Percentiles rank a stretch among this genome's conserved stretches.
These are phyloP conservation scores for Carnegiea gigantea DNA, from an alignment of 179 eudicot species.

Conservation along the genomic window DNA sequence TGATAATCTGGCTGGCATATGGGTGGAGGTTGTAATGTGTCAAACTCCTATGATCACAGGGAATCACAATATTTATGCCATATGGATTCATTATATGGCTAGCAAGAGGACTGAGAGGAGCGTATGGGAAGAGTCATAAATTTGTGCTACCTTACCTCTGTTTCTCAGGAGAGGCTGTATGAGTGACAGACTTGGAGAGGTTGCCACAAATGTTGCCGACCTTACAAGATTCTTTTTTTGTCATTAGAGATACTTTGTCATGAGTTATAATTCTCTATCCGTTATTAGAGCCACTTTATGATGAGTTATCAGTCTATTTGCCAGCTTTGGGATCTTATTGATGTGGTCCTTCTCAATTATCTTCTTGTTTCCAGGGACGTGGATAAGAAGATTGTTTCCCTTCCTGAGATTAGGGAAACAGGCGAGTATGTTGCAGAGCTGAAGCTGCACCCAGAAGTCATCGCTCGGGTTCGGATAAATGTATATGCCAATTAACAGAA, in stretches of 20 bases:
- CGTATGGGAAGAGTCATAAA: not conserved
- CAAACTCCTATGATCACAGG: not conserved
- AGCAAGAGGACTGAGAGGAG: not conserved
- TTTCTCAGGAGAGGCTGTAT: not conserved
- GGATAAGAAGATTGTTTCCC: conserved; percentile 68
- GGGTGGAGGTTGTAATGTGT: no score
- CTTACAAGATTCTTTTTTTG: not conserved
- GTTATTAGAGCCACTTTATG: not conserved
- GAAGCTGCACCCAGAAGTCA: conserved; percentile 90
- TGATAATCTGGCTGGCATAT: not conserved
- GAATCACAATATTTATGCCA: not conserved
- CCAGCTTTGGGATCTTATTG: no score
- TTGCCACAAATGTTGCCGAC: not conserved
- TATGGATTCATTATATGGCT: no score
- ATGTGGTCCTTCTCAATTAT: not conserved
- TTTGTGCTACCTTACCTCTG: not conserved
- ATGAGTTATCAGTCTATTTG: no score
- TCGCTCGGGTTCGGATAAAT: conserved; percentile 67
- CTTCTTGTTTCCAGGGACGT: conserved; percentile 56
- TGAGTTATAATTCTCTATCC: not conserved
- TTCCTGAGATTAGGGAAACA: conserved; percentile 89
- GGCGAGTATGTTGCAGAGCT: conserved; percentile 86
- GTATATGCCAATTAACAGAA: conserved; percentile 61
- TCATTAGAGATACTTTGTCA: not conserved
- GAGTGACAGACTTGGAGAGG: not conserved